Base-by-base conservation (phyloP, 2,329 filamentous ascomycete species). In the Tolypocladium guangdongense region DNA sequence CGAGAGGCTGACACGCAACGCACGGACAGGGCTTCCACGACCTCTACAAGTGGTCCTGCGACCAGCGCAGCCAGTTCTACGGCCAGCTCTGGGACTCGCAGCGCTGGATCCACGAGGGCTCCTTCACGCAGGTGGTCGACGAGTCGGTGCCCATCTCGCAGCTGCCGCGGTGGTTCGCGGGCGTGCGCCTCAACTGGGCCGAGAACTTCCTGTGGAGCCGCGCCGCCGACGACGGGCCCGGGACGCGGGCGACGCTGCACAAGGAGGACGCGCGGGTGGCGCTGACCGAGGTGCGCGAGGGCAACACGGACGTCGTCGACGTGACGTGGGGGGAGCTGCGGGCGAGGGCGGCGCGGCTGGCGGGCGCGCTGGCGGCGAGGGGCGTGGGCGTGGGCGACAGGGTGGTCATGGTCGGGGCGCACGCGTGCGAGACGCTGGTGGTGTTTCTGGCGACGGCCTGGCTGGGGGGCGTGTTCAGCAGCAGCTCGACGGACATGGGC, bases 401-500 rank as follows among this genome's bases (percentile, higher is more conserved):
- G 0, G 74, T 95, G 6, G 87, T 89, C 0, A 74, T 89, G 3
- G 87, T 93, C 2, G 86, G 83, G 1, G 83, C 83, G 27, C 90
- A 92, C 59, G 85, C 83, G 39, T 74, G 89, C 37, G 85, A 90
- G 65, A 91, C 88, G 0, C 70, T 90, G 53, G 73, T 83, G 2
- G 80, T 90, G 1, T 86, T 88, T 63, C 72, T 89, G 55, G 88
- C 87, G 0, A 78, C 82, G 0, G 80, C 79, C 1, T 83, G 85
- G 66, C 62, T 93, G 1, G 90, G 90, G 0, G 89, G 77, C 0
- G 66, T 95, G 1, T 93, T 93, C 65, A 87, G 82, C 59, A 87
- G 81, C 49, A 85, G 81, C 52, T 88, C 84, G 8, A 92, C 89
- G 0, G 89, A 95, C 67, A 93, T 93, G 84, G 89, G 89, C 0